Base-by-base conservation (phyloP, 306 rosid genomes). In the Ormosia semicastrata region DNA sequence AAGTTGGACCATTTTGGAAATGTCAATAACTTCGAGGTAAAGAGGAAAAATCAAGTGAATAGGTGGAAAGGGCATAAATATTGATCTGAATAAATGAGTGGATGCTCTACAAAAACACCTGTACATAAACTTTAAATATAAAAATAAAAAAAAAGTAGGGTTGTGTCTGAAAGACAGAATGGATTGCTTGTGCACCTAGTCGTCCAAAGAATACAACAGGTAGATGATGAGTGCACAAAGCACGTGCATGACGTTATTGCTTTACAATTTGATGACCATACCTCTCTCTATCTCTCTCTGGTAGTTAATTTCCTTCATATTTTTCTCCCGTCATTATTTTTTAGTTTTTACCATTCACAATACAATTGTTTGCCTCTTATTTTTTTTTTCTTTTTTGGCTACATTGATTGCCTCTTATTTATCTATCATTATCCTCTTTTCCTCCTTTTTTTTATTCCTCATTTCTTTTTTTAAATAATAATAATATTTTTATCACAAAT, bases 161-260 rank as follows among this genome's bases (percentile, higher is more conserved):
- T 79, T 52, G 77, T 80, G 93, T 87, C 88, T 73, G 66, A 85
- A 66, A 85, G 94, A 92, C 94, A 90, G 90, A 80, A 86, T 85
- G 89, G 91, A 88, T 92, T 83, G 92, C 87, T 92, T 92, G 92
- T 82, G 75, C 72, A 82, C 44, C 87, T 85, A 84, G 88, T 60
- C 88, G 85, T 65, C 83, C 76, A 40, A 77, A 66, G 84, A 83
- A 86, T 78, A 82, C 60, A 81, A 85, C 83, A 79, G 83, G 63
- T 44, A 85, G 82, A 72, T 60, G 77, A 79, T 71, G 40, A 71
- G 50, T 73, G 80, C 69, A 37, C n/a, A 29, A 12, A 18, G 83
- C 89, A 85, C 88, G 83, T 70, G 92, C 90, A 80, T 85, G 74
- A 85, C 81, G 82, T 86, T 64, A 64, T 65, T 64, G 24, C 76